phyloP scores from a whole-genome alignment of 129 eudicot species.

The Helichrysum umbraculigerum region DNA sequence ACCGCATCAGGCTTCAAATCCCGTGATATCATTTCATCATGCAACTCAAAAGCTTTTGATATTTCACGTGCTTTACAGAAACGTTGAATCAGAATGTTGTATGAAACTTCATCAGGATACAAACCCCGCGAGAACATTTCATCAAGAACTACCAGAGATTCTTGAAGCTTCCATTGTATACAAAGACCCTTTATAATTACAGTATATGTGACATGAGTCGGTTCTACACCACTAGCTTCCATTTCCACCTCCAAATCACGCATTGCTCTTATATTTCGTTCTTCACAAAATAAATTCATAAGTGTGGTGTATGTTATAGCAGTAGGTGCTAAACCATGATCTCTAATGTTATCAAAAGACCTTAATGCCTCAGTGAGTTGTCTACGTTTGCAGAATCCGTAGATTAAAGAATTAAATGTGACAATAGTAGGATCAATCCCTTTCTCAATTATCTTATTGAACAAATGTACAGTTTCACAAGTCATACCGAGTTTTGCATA shows the following conservation, averaged over 20 bases:
- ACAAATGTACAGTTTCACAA: conserved; percentile 49
- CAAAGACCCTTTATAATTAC: conserved; percentile 74
- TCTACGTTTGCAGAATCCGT: conserved; percentile 64
- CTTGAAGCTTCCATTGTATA: conserved; percentile 53
- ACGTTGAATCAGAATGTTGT: conserved; percentile 74
- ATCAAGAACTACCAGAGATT: conserved; percentile 48
- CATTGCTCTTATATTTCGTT: conserved; percentile 46
- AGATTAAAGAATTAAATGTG: conserved; percentile 77
- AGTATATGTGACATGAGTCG: conserved; percentile 73
- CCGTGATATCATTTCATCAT: conserved; percentile 52
- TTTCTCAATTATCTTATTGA: conserved; percentile 39
- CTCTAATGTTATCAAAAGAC: conserved; percentile 46
- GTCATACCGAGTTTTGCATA: conserved; percentile 68
- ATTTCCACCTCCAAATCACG: conserved; percentile 52
- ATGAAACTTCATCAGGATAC: conserved; percentile 60
- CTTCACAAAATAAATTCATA: conserved; percentile 71
- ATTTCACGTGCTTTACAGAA: conserved; percentile 60
- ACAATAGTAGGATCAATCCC: conserved; percentile 67
- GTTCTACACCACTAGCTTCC: conserved; percentile 50
- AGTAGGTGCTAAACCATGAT: conserved; percentile 57
- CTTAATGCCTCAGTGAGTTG: conserved; percentile 47
- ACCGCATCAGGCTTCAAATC: conserved; percentile 54
- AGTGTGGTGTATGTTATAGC: conserved; percentile 77
- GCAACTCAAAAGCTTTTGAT: conserved; percentile 51
- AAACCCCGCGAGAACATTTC: conserved; percentile 57